These are phyloP conservation scores for Puya raimondii DNA, from an alignment of 176 grass and related monocot genomes.

Conservation along the genomic window DNA sequence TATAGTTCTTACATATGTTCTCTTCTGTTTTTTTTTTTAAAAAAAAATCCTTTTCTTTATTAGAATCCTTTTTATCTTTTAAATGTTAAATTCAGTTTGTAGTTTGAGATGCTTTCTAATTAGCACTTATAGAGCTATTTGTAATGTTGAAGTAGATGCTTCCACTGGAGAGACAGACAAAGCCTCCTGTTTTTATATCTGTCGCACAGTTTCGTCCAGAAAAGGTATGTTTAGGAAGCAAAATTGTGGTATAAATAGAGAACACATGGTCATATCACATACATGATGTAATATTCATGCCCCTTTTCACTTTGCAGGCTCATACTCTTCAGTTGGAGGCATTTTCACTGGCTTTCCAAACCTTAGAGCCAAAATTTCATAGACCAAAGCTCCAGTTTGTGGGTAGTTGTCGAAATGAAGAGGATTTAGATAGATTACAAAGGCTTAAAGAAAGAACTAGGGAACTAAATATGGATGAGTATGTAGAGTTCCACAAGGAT, in stretches of 20 bases:
- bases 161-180: conserved; percentile 57
- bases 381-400: conserved; percentile 77
- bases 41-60: no score
- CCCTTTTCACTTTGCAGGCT: conserved; percentile 35
- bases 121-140: conserved; percentile 25
- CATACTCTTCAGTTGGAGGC: conserved; percentile 90
- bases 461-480: conserved; percentile 67
- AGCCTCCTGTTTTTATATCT: conserved; percentile 71
- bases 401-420: conserved; percentile 76
- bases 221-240: conserved; percentile 43
- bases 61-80: no score
- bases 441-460: conserved; percentile 60
- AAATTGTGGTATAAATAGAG: background rate
- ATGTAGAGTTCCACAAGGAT: conserved; percentile 79
- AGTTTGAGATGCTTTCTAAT: background rate
- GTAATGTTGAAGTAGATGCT: conserved; percentile 51
- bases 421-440: conserved; percentile 71
- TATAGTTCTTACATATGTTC: conserved; percentile 1
- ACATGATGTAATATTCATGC: conserved; percentile 3
- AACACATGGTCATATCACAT: background rate
- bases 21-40: conserved; percentile 7
- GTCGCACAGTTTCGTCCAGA: conserved; percentile 95
- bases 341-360: conserved; percentile 67
- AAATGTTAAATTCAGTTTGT: background rate
- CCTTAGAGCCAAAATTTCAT: conserved; percentile 38